phyloP scores from a whole-genome alignment of 23 red algal genomes.

The Cyanidiococcus yangmingshanensis region DNA sequence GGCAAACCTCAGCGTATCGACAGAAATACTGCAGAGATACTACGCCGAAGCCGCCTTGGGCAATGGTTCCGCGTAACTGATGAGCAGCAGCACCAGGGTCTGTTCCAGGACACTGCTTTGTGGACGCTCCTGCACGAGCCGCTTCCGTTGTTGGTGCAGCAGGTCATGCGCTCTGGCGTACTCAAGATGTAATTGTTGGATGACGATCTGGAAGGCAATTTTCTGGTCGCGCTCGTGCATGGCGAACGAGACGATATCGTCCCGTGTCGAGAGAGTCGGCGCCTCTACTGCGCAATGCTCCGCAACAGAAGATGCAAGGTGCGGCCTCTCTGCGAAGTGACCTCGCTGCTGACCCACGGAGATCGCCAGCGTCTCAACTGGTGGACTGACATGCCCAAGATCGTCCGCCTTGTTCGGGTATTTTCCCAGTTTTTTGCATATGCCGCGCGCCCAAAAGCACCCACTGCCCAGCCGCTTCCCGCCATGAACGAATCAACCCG shows the following conservation, averaged over 20 bases:
- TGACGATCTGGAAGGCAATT: too few species aligned
- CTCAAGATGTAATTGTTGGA: too few species aligned
- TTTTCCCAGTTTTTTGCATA: neutral
- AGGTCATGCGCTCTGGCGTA: too few species aligned
- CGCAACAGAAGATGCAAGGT: neutral
- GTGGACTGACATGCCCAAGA: neutral
- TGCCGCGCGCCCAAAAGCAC: neutral
- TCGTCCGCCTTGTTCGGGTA: neutral
- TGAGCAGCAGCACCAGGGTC: neutral
- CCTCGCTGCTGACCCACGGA: constrained; percentile 9
- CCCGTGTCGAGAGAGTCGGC: neutral
- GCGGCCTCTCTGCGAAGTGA: neutral
- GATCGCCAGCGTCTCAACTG: constrained; percentile 5
- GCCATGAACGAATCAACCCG: too few species aligned
- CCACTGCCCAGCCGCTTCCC: neutral
- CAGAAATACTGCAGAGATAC: neutral
- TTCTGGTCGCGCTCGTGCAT: neutral
- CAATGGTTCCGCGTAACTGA: neutral
- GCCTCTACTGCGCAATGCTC: neutral
- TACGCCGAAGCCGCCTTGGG: neutral
- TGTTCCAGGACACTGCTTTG: neutral
- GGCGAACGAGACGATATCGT: constrained; percentile 15
- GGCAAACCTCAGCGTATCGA: neutral
- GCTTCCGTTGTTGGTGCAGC: neutral
- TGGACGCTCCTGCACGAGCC: neutral